Percentiles rank a stretch among this genome's conserved stretches.
These are phyloP conservation scores for Pestalotiopsis sp. DNA, from an alignment of 2,329 filamentous ascomycete species.

Conservation along the genomic window DNA sequence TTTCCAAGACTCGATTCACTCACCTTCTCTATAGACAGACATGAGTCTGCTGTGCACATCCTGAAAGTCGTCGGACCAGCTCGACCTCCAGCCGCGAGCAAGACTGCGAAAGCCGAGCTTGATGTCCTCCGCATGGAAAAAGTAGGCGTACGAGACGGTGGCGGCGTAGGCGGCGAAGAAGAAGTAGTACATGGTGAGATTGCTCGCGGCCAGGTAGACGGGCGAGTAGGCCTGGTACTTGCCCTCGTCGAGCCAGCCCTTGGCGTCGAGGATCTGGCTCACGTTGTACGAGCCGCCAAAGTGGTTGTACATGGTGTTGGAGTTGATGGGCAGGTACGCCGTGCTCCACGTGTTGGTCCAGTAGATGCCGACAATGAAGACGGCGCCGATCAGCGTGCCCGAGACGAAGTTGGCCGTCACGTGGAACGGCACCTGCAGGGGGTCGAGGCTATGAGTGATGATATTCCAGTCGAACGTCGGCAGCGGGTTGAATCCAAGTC, in stretches of 20 bases:
- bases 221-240: slow-evolving; percentile 17
- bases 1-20: background rate
- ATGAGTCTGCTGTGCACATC: background rate
- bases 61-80: background rate
- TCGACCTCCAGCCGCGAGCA: background rate
- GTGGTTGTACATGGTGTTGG: background rate
- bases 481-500: slow-evolving; percentile 19
- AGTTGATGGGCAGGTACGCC: slow-evolving; percentile 32
- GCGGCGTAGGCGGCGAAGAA: slow-evolving; percentile 3
- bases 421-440: slow-evolving; percentile 54
- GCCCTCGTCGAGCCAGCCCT: slow-evolving; percentile 16
- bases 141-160: slow-evolving; percentile 8
- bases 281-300: slow-evolving; percentile 2
- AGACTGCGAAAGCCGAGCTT: background rate
- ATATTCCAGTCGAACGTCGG: slow-evolving; percentile 14
- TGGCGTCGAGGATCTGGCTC: background rate
- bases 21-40: background rate
- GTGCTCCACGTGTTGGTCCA: slow-evolving; percentile 16
- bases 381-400: slow-evolving; percentile 17
- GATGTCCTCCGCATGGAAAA: background rate
- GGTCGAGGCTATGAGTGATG: slow-evolving; percentile 45
- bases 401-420: slow-evolving; percentile 56
- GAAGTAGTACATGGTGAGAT: background rate
- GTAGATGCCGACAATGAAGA: slow-evolving; percentile 17
- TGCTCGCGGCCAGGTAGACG: background rate